Conservation (phyloP, 495 filamentous ascomycete species). For the Lasiosphaeria miniovina region DNA sequence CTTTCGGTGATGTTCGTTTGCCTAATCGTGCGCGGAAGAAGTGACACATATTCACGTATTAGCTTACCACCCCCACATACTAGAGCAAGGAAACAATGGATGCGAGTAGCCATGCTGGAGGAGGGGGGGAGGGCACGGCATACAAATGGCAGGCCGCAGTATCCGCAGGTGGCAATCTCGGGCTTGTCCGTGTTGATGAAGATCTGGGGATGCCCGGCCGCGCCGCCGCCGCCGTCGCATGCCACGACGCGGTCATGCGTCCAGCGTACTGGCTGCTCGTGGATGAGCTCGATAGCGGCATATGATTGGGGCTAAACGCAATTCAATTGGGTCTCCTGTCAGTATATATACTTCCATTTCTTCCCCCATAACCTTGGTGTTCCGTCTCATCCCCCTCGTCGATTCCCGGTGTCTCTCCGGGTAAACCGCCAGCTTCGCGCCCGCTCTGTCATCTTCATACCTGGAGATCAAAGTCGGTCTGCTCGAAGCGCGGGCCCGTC, state of each 20-base stretch:
- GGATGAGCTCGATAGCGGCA: conserved; percentile 91
- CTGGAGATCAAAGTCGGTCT: conserved; percentile 88
- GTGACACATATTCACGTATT: not conserved
- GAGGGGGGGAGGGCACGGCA: conserved; percentile 26
- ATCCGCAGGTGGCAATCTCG: conserved; percentile 82
- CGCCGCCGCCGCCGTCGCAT: conserved; percentile 93
- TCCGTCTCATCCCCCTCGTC: not conserved
- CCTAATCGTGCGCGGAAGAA: conserved; percentile 45
- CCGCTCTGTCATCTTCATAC: conserved; percentile 50
- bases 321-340: conserved; percentile 6
- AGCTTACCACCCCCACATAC: not conserved
- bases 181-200: conserved; percentile 99
- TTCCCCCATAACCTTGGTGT: not conserved
- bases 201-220: conserved; percentile 85
- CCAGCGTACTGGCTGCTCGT: conserved; percentile 93
- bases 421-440: not conserved
- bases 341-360: conserved; percentile 2
- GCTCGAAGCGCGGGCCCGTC: conserved; percentile 92
- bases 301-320: conserved; percentile 69
- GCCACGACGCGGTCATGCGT: conserved; percentile 73
- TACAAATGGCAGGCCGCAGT: conserved; percentile 95
- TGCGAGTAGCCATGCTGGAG: too few relatives aligned
- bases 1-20: conserved; percentile 79
- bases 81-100: conserved; percentile 15
- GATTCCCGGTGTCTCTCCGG: not conserved